Conservation (phyloP, 345 rosid species). For the Sisymbrium altissimum region DNA sequence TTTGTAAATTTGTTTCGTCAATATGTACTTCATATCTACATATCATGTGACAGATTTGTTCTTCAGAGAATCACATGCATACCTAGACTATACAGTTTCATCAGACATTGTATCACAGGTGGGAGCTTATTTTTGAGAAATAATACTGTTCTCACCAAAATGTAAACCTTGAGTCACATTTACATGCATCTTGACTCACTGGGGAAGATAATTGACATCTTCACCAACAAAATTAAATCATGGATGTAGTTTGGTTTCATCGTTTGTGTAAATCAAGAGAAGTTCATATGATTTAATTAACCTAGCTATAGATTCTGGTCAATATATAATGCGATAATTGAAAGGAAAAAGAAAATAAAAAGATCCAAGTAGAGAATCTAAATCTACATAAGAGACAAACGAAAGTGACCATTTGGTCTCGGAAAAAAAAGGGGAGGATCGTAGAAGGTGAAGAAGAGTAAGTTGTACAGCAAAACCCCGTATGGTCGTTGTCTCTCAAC, state of each 20-base stretch:
- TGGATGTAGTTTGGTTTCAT: neutral
- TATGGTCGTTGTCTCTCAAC: slow-evolving; percentile 30
- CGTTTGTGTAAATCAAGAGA: neutral
- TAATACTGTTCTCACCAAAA: neutral
- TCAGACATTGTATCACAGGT: slow-evolving; percentile 1
- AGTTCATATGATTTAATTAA: neutral
- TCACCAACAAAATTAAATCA: neutral
- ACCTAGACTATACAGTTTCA: neutral
- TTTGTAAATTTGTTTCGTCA: neutral
- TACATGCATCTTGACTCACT: neutral
- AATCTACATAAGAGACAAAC: slow-evolving; percentile 20
- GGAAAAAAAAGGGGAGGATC: neutral
- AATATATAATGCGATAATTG: neutral
- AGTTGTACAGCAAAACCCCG: slow-evolving; percentile 25
- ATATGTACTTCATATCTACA: neutral
- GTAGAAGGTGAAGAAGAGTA: slow-evolving; percentile 34
- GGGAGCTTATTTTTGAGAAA: neutral
- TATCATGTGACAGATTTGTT: neutral
- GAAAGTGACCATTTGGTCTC: slow-evolving; percentile 21
- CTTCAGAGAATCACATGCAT: neutral
- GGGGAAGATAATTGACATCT: neutral
- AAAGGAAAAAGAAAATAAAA: neutral
- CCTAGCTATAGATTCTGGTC: neutral
- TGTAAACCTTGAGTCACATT: neutral
- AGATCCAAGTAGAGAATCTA: slow-evolving; percentile 16